Evolutionary conservation across 2,329 filamentous ascomycete genomes (phyloP), one percentile per base, ranked within the genome.

Genomic region (Elsinoe perseae): DNA sequence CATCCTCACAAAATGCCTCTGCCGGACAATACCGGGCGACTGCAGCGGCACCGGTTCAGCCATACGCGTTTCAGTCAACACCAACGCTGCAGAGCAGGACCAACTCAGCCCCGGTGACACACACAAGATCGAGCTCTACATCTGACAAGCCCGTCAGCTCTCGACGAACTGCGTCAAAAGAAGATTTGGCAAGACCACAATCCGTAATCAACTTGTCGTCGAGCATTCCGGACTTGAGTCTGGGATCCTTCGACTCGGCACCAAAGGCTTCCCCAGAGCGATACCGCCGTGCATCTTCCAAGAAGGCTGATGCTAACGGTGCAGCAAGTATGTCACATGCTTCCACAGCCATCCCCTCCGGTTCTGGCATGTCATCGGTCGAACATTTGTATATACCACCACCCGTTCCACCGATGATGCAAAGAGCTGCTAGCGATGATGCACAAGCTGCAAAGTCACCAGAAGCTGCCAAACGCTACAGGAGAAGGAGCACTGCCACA

Each of bases 221-320:
- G 42, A 70, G 72, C 48, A 70, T 77, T 23, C 78, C 81, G 50
- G 79, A 80, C 72, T 61, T 83, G 68, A 72, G 77, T 63, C 65
- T 85, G 72, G 70, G 74, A 25, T 62, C 73, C n/a, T 75, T 79
- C 54, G 78, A 84, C 40, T 75, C 78, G 3, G 76, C 81, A 20
- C 71, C 76, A 44, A 90, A 89, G 65, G 76, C 84, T 20, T 83
- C 87, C 1, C 88, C 89, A 1, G 90, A 95, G 68, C 83, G 92
- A 58, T 96, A 96, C 69, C 81, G 90, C 64, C 85, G 90, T 58
- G 77, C 77, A 56, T 76, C 79, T 57, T 80, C 80, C 62, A 76
- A 65, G 53, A 65, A 80, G 59, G 71, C 74, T 14, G 82, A 83
- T 62, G 78, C 73, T 61, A 74, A 66, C 64, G 71, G 63, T 50